phyloP scores from a whole-genome alignment of 257 asterid species.

The Scutellaria baicalensis region DNA sequence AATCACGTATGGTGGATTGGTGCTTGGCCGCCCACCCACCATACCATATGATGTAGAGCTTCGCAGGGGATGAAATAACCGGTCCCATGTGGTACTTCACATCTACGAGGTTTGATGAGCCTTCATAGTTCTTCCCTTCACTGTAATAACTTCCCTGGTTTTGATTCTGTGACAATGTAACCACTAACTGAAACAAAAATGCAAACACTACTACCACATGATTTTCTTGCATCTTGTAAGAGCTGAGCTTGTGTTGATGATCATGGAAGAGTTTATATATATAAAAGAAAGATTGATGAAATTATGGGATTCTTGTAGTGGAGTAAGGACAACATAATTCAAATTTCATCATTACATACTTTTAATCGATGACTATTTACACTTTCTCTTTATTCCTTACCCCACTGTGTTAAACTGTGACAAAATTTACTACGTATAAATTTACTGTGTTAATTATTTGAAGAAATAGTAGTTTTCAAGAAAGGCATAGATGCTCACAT shows the following conservation, averaged over 20 bases:
- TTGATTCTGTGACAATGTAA: conserved; percentile 22
- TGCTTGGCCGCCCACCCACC: conserved; percentile 59
- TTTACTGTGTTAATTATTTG: background rate
- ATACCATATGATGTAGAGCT: conserved; percentile 70
- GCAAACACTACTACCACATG: too few relatives aligned
- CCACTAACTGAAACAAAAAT: background rate
- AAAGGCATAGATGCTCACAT: conserved; percentile 6
- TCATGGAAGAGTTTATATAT: background rate
- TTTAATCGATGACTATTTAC: conserved; percentile 33
- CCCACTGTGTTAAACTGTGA: background rate
- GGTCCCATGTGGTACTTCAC: conserved; percentile 88
- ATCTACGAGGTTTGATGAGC: conserved; percentile 57
- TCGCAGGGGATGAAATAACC: conserved; percentile 49
- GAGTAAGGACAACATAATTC: conserved; percentile 25
- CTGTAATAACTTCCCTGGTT: background rate
- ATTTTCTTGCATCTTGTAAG: conserved; percentile 15
- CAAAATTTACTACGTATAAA: background rate
- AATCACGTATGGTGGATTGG: conserved; percentile 59
- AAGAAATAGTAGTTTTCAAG: background rate
- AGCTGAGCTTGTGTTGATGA: too few relatives aligned
- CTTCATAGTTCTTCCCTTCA: conserved; percentile 55
- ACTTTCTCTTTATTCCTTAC: conserved; percentile 24
- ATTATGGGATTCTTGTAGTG: conserved; percentile 17
- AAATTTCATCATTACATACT: conserved; percentile 27
- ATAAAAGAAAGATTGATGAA: background rate